Evolutionary conservation across 257 asterid species (phyloP), one percentile per base, ranked within the genome.

Genomic region (Knoxia roxburghii): DNA sequence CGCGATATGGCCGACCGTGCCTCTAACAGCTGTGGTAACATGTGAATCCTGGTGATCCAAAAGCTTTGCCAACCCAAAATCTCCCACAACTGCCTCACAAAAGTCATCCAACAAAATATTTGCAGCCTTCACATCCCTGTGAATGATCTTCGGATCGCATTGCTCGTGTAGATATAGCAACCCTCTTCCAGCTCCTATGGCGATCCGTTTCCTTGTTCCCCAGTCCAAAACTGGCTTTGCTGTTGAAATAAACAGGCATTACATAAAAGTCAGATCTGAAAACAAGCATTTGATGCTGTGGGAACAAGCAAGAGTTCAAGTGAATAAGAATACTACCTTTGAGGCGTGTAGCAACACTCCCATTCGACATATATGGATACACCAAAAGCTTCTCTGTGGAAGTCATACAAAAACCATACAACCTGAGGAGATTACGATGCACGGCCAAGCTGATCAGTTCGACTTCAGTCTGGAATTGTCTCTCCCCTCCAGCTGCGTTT

Each of bases 11-110:
- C 99, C 99, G 49, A 88, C 99, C 3, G 99, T 94, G 65, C 99
- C 99, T 35, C 99, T 87, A 1, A 94, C 97, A 54, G 99, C 99
- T 0, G 99, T 94, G 10, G 99, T 90, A 50, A 94, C 99, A 37
- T 94, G 99, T 0, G 99, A 84, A 68, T 90, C 99, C 54, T 87
- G 86, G 61, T 87, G 99, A 75, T 94, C 99, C 74, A 94, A 71
- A 27, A 94, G 99, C 91, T 94, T 94, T 4, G 97, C 99, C 77
- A 94, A 33, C 39, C 99, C 99, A 62, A 94, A 94, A 74, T 94
- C 99, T 65, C 99, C 99, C 46, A 94, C 99, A 32, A 94, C 99
- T 21, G 99, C 99, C 83, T 90, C 99, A 45, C 91, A 94, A 21
- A 81, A 84, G 52, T 90, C 99, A 55, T 94, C 97, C 1, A 94